Evolutionary conservation across 2,329 filamentous ascomycete species (phyloP).

Genomic region (Penicillium italicum): DNA sequence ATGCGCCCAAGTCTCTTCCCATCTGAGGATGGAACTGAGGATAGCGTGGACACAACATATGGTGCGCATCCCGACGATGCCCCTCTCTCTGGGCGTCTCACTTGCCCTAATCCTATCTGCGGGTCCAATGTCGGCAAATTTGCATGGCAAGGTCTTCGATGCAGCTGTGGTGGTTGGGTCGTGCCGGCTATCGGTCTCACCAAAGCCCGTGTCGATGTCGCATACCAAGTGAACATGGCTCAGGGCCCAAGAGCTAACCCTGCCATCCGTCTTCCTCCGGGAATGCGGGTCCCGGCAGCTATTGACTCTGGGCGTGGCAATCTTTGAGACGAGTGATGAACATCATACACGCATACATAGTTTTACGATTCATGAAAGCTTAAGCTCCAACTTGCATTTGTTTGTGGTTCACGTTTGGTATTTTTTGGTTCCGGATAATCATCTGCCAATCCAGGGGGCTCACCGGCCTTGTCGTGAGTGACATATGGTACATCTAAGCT

Average conservation of each 20-base stretch:
- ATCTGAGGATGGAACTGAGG: slow-evolving; percentile 11
- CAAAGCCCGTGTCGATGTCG: slow-evolving; percentile 76
- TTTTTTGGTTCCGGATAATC: background rate
- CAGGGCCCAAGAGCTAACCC: slow-evolving; percentile 20
- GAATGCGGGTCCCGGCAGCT: slow-evolving; percentile 28
- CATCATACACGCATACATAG: slow-evolving; percentile 10
- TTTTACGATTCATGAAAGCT: slow-evolving; percentile 17
- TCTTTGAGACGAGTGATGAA: slow-evolving; percentile 16
- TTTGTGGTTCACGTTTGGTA: background rate
- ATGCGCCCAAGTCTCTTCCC: slow-evolving; percentile 75
- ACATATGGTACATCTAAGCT: background rate
- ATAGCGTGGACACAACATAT: slow-evolving; percentile 13
- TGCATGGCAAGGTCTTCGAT: slow-evolving; percentile 92
- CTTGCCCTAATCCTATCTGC: slow-evolving; percentile 76
- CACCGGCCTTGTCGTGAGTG: background rate
- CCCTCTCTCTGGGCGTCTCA: slow-evolving; percentile 75
- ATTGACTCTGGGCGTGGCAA: slow-evolving; percentile 23
- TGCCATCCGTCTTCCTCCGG: slow-evolving; percentile 40
- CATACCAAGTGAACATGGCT: slow-evolving; percentile 30
- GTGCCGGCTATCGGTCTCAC: slow-evolving; percentile 86
- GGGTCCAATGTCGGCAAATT: slow-evolving; percentile 84
- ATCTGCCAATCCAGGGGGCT: background rate
- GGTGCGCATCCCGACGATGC: slow-evolving; percentile 57
- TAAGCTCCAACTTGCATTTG: slow-evolving; percentile 2
- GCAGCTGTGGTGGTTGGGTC: slow-evolving; percentile 86